phyloP scores from a whole-genome alignment of 2,329 filamentous ascomycete genomes.

The Neospermospora avenae region DNA sequence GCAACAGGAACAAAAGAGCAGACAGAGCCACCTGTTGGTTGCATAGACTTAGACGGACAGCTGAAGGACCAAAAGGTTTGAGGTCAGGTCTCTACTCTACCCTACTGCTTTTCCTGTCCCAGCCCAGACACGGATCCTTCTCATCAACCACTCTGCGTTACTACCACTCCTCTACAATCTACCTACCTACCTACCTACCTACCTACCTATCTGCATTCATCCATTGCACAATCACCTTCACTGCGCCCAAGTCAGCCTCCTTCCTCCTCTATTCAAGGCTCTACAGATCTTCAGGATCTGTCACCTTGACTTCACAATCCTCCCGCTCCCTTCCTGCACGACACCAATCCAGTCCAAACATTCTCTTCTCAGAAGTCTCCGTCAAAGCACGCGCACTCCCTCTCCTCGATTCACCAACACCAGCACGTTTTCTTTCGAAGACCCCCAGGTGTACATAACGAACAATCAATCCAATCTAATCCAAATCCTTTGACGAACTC shows the following conservation, averaged over 20 bases:
- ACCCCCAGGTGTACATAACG: slow-evolving; percentile 82
- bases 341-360: slow-evolving; percentile 16
- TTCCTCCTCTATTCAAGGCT: slow-evolving; percentile 25
- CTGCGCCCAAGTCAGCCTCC: slow-evolving; percentile 33
- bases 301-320: slow-evolving; percentile 37
- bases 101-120: slow-evolving; percentile 33
- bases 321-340: slow-evolving; percentile 35
- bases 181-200: slow-evolving; percentile 1
- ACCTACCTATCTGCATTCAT: neutral
- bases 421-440: slow-evolving; percentile 92
- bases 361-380: slow-evolving; percentile 35
- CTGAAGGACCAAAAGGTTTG: slow-evolving; percentile 36
- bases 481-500: slow-evolving; percentile 43
- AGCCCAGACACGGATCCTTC: slow-evolving; percentile 22
- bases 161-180: slow-evolving; percentile 21
- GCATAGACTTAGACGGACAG: no score
- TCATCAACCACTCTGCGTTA: slow-evolving; percentile 31
- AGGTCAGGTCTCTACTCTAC: slow-evolving; percentile 36
- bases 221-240: slow-evolving; percentile 25
- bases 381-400: slow-evolving; percentile 34
- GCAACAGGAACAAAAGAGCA: slow-evolving; percentile 13
- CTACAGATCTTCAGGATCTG: slow-evolving; percentile 28
- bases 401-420: slow-evolving; percentile 50
- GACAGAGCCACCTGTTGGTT: slow-evolving; percentile 20
- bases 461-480: slow-evolving; percentile 46